Conservation (phyloP, 768 basidiomycete genomes). For the Lactifluus subvellereus region DNA sequence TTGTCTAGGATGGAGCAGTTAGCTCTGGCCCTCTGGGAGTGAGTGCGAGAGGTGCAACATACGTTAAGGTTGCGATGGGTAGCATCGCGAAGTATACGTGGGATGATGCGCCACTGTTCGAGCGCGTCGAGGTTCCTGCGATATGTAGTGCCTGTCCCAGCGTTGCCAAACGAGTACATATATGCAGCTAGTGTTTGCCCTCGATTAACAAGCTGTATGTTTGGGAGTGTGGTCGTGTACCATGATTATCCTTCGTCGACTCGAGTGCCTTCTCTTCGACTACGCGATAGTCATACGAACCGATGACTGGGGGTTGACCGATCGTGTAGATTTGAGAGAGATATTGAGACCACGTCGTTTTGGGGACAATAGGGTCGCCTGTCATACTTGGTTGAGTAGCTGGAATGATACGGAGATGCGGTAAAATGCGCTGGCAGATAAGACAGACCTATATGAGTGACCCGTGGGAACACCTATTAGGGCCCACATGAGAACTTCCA, state of each 20-base stretch:
- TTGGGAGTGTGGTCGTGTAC: conserved; percentile 33
- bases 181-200: conserved; percentile 46
- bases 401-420: background rate
- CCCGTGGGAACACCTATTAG: too few species aligned
- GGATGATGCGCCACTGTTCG: conserved; percentile 67
- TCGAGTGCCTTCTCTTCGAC: conserved; percentile 63
- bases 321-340: background rate
- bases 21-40: background rate
- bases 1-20: conserved; percentile 41
- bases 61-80: conserved; percentile 57
- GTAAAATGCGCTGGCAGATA: too few species aligned
- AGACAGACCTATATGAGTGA: too few species aligned
- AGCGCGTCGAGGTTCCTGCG: conserved; percentile 59
- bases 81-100: conserved; percentile 66
- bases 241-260: conserved; percentile 49
- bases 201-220: background rate
- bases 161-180: conserved; percentile 71
- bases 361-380: background rate
- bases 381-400: background rate
- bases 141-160: conserved; percentile 66
- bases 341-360: conserved; percentile 14
- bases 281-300: conserved; percentile 55
- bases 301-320: conserved; percentile 30
- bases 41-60: conserved; percentile 16
- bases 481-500: too few species aligned